Conservation (phyloP, 352 stramenopile species). For the Pythium dissimile region DNA sequence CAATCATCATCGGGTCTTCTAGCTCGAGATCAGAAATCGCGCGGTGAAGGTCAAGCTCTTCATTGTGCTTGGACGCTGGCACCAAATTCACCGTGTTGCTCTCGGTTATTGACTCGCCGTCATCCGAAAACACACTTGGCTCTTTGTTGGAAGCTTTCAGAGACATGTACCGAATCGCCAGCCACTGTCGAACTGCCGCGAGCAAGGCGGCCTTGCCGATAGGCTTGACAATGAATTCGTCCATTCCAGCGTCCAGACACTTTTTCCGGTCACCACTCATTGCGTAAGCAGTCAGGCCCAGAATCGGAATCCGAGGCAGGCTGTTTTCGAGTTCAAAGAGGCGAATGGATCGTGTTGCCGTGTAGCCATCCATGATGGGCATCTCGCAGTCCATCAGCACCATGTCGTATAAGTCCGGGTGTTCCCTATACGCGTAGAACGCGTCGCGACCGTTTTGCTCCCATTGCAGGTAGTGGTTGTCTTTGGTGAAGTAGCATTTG, state of each 20-base stretch:
- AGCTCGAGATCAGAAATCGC: conserved; percentile 84
- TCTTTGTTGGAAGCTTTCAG: conserved; percentile 37
- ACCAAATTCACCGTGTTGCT: conserved; percentile 47
- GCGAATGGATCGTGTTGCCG: conserved; percentile 65
- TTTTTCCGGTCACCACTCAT: conserved; percentile 84
- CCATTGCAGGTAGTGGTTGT: conserved; percentile 81
- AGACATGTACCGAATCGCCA: conserved; percentile 64
- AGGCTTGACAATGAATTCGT: conserved; percentile 86
- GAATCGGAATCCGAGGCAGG: conserved; percentile 70
- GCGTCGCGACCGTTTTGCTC: conserved; percentile 75
- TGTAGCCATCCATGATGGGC: conserved; percentile 86
- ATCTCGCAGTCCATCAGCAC: conserved; percentile 87
- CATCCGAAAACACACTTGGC: conserved; percentile 35
- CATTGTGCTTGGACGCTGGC: conserved; percentile 66
- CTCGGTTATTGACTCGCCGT: conserved; percentile 22
- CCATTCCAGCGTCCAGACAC: conserved; percentile 80
- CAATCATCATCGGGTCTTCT: conserved; percentile 85
- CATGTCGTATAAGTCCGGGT: conserved; percentile 75
- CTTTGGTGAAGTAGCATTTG: conserved; percentile 81
- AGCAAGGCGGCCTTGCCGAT: conserved; percentile 67
- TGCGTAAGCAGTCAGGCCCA: conserved; percentile 81
- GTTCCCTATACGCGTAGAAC: conserved; percentile 65
- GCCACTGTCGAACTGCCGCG: conserved; percentile 76
- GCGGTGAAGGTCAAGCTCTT: conserved; percentile 70
- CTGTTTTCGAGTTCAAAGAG: conserved; percentile 64